Evolutionary conservation across 2,329 filamentous ascomycete genomes (phyloP).

Genomic region (Hymenotorrendiella dingleyae): DNA sequence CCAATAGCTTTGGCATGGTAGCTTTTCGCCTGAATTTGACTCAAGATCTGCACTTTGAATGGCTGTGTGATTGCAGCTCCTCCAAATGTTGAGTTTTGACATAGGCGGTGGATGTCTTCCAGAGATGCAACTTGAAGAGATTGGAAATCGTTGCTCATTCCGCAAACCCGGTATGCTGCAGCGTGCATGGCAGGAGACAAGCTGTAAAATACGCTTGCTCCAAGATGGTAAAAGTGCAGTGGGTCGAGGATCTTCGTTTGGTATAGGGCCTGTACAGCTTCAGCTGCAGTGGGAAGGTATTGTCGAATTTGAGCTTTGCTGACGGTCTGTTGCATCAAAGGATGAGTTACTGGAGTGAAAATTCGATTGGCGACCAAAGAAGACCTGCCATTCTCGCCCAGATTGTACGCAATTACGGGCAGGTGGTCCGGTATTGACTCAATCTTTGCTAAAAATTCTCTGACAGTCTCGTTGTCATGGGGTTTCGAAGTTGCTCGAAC

Average conservation of each 20-base stretch:
- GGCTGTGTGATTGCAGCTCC: constrained; percentile 67
- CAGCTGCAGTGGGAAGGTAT: constrained; percentile 45
- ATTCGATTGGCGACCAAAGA: constrained; percentile 53
- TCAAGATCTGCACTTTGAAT: constrained; percentile 67
- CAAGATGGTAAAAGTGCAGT: constrained; percentile 68
- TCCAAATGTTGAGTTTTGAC: constrained; percentile 62
- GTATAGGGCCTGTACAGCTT: constrained; percentile 61
- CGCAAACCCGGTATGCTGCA: constrained; percentile 58
- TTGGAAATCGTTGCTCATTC: constrained; percentile 63
- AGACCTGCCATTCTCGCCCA: constrained; percentile 45
- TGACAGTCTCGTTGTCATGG: constrained; percentile 42
- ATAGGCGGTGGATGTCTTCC: constrained; percentile 56
- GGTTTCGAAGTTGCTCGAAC: constrained; percentile 43
- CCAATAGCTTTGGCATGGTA: constrained; percentile 69
- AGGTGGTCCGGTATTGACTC: constrained; percentile 23
- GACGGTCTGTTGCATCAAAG: constrained; percentile 51
- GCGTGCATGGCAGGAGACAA: constrained; percentile 76
- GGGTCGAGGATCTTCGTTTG: constrained; percentile 61
- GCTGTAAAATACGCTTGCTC: constrained; percentile 66
- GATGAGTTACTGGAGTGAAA: constrained; percentile 49
- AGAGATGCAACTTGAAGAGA: constrained; percentile 58
- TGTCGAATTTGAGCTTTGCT: constrained; percentile 27
- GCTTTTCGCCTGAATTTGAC: constrained; percentile 59
- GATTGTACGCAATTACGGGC: constrained; percentile 47
- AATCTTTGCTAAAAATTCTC: constrained; percentile 23